A percentile compares a stretch with the other conserved stretches of the same genome.
These are phyloP conservation scores for Collariella sp. DNA, from an alignment of 495 filamentous ascomycete species.

Conservation along the genomic window DNA sequence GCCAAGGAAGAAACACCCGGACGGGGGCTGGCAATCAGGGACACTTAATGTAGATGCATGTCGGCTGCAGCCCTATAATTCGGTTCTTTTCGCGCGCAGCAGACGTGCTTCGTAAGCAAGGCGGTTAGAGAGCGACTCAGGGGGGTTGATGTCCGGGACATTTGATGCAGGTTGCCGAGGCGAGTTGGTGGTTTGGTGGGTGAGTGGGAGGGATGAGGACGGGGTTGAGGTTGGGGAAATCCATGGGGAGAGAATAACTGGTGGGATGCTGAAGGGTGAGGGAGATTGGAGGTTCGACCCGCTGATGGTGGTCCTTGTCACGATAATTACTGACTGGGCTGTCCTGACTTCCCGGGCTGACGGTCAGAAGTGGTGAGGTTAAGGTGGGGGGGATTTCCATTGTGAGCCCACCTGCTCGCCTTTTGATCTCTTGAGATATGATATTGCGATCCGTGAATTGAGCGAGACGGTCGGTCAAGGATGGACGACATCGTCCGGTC, in stretches of 20 bases:
- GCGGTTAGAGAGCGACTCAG: constrained; percentile 3
- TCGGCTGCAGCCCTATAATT: neutral
- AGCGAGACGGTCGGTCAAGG: neutral
- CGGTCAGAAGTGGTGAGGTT: no score
- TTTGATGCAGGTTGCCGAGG: neutral
- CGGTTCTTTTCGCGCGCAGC: neutral
- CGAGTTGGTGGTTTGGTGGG: neutral
- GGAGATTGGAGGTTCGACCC: no score
- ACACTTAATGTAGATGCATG: neutral
- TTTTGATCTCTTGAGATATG: no score
- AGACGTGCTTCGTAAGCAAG: neutral
- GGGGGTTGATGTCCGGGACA: neutral
- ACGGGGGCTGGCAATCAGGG: neutral
- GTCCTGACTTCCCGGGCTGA: no score
- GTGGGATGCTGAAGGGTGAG: no score
- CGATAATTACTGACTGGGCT: neutral
- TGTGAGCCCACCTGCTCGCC: no score
- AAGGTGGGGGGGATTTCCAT: no score
- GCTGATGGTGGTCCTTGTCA: neutral
- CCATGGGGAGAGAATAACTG: no score
- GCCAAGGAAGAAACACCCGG: neutral
- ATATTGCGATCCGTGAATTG: neutral
- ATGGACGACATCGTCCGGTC: no score
- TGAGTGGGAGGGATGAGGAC: neutral
- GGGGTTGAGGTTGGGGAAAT: no score